Base-by-base conservation (phyloP, 345 rosid species). In the Sonneratia alba region DNA sequence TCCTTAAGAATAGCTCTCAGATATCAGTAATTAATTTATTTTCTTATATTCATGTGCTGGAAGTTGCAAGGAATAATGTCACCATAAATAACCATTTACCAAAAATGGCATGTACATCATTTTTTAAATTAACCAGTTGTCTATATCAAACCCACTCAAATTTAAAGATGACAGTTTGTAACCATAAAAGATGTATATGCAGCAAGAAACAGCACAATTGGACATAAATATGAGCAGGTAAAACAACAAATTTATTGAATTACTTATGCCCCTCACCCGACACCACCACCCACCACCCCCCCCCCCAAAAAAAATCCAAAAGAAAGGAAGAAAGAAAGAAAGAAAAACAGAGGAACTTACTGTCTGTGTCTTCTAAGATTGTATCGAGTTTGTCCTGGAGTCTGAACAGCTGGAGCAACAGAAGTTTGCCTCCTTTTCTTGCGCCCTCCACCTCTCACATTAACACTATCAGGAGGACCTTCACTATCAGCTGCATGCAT, bases 351-450 rank as follows among this genome's bases (percentile, higher is more conserved):
- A 70, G 14, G 64, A 65, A 79, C 92, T 87, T 87, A 94, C 97
- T 51, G 80, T 83, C 79, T 87, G 68, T 82, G 85, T 45, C 87
- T 85, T 76, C 97, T 84, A 70, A 94, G 95, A 82, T 88, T 86
- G 83, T 91, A 94, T 72, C 96, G 87, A 71, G 70, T 88, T 80
- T 83, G 86, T 11, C 81, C 90, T 18, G 88, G 88, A 51, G 87
- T 77, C 76, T 71, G 84, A 27, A 70, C 68, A 22, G 70, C 85
- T 7, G 81, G 76, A 72, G 83, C 75, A 37, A 43, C 61, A 55
- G 76, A 78, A 47, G 73, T 80, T 72, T 85, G 94, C 72, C 72
- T 85, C 78, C 83, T 85, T 82, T 87, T 91, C 88, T 83, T 85
- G 65, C 79, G 86, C 72, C 89, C 88, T 80, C 87, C 85, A 70